Evolutionary conservation across 2,329 filamentous ascomycete genomes (phyloP).

Genomic region (Rutstroemia sp.): DNA sequence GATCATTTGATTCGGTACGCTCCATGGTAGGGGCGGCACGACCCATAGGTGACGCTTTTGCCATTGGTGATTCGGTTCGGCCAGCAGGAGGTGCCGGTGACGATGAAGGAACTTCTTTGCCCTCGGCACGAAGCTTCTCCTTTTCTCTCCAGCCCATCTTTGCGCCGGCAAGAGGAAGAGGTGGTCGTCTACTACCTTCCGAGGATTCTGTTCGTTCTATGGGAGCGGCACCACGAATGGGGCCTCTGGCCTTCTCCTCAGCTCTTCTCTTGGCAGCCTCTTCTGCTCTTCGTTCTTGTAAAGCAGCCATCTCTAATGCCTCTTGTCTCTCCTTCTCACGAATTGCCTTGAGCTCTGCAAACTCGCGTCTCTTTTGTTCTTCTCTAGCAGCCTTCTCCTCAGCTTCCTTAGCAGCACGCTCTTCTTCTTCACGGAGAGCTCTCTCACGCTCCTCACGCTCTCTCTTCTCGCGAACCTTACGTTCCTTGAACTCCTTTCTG

Average conservation of each 20-base stretch:
- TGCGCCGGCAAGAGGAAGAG: conserved; percentile 50
- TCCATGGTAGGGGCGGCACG: conserved; percentile 20
- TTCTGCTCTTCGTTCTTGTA: conserved; percentile 78
- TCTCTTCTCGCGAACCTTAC: conserved; percentile 71
- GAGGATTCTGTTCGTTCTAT: conserved; percentile 32
- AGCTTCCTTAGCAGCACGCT: conserved; percentile 72
- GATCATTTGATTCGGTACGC: conserved; percentile 36
- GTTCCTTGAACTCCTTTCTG: conserved; percentile 82
- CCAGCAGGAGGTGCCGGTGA: background rate
- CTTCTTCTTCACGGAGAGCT: conserved; percentile 73
- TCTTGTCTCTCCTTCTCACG: conserved; percentile 63
- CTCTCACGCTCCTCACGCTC: conserved; percentile 82
- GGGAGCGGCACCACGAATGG: conserved; percentile 34
- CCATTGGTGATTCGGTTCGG: conserved; percentile 11
- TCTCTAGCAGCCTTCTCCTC: conserved; percentile 75
- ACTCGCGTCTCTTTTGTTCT: conserved; percentile 67
- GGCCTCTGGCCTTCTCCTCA: conserved; percentile 40
- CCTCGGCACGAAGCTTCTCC: conserved; percentile 42
- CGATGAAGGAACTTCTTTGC: conserved; percentile 18
- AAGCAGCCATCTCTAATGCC: conserved; percentile 52
- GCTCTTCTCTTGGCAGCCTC: conserved; percentile 73
- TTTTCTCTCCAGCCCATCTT: conserved; percentile 62
- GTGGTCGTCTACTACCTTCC: conserved; percentile 22
- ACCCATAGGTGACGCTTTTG: conserved; percentile 2
- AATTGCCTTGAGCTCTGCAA: conserved; percentile 60